Evolutionary conservation across 2,329 filamentous ascomycete species (phyloP), one percentile per base, ranked within the genome.

Genomic region (Sarocladiaceae sp.): DNA sequence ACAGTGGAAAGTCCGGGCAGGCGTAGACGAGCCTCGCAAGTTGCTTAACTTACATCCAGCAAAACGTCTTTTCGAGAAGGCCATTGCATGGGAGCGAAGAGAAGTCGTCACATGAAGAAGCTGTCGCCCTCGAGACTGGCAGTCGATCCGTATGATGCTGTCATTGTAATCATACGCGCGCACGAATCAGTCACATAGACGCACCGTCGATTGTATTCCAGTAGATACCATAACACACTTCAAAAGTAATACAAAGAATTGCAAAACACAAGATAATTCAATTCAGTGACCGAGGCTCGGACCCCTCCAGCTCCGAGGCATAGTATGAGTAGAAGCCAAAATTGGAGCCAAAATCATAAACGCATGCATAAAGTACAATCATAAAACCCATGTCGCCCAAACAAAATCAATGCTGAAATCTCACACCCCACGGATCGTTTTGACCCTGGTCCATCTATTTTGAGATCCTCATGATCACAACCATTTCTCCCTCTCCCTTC

Each of bases 401-500:
- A 52, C 17, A 51, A 8, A 28, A 33, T 25, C 40, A 29, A 44
- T 12, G 49, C 53, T 53, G 55, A 53, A 59, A 20, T 18, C 44
- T 31, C 35, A 28, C 20, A 51, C 33, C 13, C 20, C 50, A 25
- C 37, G 25, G 33, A 17, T 36, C 37, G 35, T 50, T 33, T 15
- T 10, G 8, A n/a, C 33, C 26, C 28, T 10, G 18, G 8, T 20
- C 23, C 26, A 5, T 48, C 25, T 48, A 33, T 48, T 48, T 48
- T 48, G 28, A 48, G 17, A 22, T 4, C n/a, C 22, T 10, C 4
- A 15, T 26, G 4, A 10, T 26, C 22, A 15, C 18, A 6, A 13
- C n/a, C 40, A 46, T 46, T 13, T 29, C 47, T 59, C 53, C 65
- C 64, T 74, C 60, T 36, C 31, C 13, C 8, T 20, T 39, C 47